These are phyloP conservation scores for Ophiostoma sp. DNA, from an alignment of 2,329 filamentous ascomycete species.

Conservation along the genomic window DNA sequence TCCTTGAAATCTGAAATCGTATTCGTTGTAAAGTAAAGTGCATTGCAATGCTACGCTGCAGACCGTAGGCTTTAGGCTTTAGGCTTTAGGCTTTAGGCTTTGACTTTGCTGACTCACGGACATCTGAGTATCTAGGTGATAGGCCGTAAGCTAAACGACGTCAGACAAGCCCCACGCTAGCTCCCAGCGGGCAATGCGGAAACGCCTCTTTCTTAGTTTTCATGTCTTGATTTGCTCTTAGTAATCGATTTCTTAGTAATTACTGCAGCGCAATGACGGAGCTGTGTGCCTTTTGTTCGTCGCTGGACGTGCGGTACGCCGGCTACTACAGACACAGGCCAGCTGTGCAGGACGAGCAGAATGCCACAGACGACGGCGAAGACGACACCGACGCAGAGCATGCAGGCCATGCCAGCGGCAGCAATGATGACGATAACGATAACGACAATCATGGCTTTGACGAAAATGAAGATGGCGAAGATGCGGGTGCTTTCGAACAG, in stretches of 20 bases:
- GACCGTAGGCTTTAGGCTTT: background rate
- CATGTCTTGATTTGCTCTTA: background rate
- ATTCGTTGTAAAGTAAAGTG: no score
- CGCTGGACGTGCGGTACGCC: constrained; percentile 8
- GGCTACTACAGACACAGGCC: constrained; percentile 8
- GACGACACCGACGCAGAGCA: background rate
- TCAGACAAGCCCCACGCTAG: background rate
- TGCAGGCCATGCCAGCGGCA: background rate
- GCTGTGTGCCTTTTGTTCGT: constrained; percentile 13
- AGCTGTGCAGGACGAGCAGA: background rate
- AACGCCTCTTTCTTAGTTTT: background rate
- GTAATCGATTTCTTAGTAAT: background rate
- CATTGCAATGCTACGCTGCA: no score
- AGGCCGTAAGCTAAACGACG: background rate
- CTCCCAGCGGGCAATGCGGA: background rate
- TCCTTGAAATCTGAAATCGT: background rate
- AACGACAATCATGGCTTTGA: background rate
- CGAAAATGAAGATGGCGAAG: background rate
- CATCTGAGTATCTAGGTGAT: background rate
- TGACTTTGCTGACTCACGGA: background rate
- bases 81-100: background rate
- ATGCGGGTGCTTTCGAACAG: background rate
- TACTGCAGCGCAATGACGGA: background rate
- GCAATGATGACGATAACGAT: background rate
- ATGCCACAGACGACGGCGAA: background rate